Base-by-base conservation (phyloP, 2,329 filamentous ascomycete genomes). In the Aspergillus bombycis region DNA sequence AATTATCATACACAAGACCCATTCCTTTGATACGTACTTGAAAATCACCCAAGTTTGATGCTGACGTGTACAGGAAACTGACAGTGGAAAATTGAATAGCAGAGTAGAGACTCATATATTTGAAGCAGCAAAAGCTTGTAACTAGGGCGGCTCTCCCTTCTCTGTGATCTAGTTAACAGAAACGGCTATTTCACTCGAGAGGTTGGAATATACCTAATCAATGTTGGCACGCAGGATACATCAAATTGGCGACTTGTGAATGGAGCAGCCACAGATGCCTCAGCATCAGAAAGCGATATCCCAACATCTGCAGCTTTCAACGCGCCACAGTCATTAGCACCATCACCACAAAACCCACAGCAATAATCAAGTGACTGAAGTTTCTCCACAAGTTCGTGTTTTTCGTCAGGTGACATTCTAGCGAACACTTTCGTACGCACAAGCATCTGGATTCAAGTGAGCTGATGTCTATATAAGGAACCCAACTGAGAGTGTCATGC, bases 71-170 rank as follows among this genome's bases (percentile, higher is more conserved):
- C 19, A 99, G 85, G 75, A 99, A 97, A 84, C 91, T 96, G 73
- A 99, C 96, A 0, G 92, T 93, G 9, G 93, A 96, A 82, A 99
- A 99, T 78, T 99, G 95, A 68, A 99, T 99, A n/a, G 95, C 94
- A 2, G 94, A 98, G 82, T 99, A 99, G 68, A 99, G 81, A 71
- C 92, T 96, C 96, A 99, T 99, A 80, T 96, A 99, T 82, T 98
- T 99, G 86, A 99, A 99, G 82, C 95, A 99, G 81, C 92, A 96
- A 82, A 99, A 99, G 78, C 93, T 97, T 14, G 95, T 99, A n/a
- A 98, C 94, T 38, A 99, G 85, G 38, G 96, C 92, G 23, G 94
- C 94, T 66, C 96, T 89, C 23, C 95, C 95, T 82, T 99, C 95
- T 68, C 93, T 89, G 78, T 67, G 57, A 7, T 45, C 58, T 41